A percentile compares a stretch with the other conserved stretches of the same genome.
Evolutionary conservation across 495 filamentous ascomycete species (phyloP).

Genomic region (Tirmania nivea): DNA sequence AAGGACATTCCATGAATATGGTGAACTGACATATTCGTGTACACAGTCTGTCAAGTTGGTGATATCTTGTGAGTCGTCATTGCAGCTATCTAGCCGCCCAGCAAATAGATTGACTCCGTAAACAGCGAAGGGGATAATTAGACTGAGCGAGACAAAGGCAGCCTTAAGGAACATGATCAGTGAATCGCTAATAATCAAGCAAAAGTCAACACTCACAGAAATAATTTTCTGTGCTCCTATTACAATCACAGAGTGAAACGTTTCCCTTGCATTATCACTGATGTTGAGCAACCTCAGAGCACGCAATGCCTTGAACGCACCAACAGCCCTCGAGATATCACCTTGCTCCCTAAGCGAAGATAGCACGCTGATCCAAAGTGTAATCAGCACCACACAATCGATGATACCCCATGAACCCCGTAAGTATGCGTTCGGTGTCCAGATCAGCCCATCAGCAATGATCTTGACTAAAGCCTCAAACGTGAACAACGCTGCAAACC

Average conservation of each 20-base stretch:
- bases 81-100: constrained; percentile 59
- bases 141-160: constrained; percentile 79
- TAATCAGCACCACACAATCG: constrained; percentile 77
- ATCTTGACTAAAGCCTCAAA: constrained; percentile 82
- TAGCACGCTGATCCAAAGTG: constrained; percentile 86
- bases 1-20: constrained; percentile 62
- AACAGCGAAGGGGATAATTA: constrained; percentile 89
- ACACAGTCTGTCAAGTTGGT: constrained; percentile 50
- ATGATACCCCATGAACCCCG: constrained; percentile 94
- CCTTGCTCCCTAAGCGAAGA: constrained; percentile 59
- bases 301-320: constrained; percentile 94
- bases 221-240: constrained; percentile 82
- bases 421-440: constrained; percentile 93
- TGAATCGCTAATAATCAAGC: not conserved
- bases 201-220: constrained; percentile 23
- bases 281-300: constrained; percentile 83
- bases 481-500: constrained; percentile 74
- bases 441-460: constrained; percentile 89
- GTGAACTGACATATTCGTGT: constrained; percentile 54
- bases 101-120: constrained; percentile 86
- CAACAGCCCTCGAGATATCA: constrained; percentile 66
- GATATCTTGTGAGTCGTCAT: constrained; percentile 37
- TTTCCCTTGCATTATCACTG: constrained; percentile 85
- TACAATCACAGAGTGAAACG: constrained; percentile 90
- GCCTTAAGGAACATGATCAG: constrained; percentile 27